Conservation (phyloP, 305 asterid genomes). For the Fraxinus dipetala region DNA sequence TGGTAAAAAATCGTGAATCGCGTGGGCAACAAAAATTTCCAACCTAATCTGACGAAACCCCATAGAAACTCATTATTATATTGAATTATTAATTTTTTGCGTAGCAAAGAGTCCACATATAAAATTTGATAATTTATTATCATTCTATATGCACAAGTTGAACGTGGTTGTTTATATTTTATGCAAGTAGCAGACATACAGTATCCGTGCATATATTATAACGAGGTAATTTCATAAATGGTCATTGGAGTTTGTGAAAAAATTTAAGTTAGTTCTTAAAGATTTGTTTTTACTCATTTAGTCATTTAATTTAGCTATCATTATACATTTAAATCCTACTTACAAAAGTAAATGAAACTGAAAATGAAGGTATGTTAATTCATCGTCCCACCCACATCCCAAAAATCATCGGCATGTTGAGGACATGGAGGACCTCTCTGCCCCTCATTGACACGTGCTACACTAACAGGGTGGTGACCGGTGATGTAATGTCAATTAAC, state of each 20-base stretch:
- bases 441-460: background rate
- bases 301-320: background rate
- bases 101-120: background rate
- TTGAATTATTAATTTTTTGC: background rate
- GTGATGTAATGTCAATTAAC: background rate
- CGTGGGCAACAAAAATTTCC: background rate
- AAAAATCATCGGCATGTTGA: background rate
- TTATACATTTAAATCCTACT: background rate
- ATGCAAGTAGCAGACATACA: background rate
- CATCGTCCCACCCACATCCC: background rate
- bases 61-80: background rate
- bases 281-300: background rate
- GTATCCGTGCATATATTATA: background rate
- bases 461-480: background rate
- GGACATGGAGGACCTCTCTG: background rate
- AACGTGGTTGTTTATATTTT: background rate
- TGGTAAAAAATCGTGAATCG: background rate
- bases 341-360: background rate
- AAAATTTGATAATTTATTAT: background rate
- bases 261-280: background rate
- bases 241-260: background rate
- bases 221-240: background rate
- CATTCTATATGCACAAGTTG: background rate
- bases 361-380: background rate
- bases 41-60: background rate